These are phyloP conservation scores for Botrytis pseudocinerea DNA, from an alignment of 2,329 filamentous ascomycete genomes.

Conservation along the genomic window DNA sequence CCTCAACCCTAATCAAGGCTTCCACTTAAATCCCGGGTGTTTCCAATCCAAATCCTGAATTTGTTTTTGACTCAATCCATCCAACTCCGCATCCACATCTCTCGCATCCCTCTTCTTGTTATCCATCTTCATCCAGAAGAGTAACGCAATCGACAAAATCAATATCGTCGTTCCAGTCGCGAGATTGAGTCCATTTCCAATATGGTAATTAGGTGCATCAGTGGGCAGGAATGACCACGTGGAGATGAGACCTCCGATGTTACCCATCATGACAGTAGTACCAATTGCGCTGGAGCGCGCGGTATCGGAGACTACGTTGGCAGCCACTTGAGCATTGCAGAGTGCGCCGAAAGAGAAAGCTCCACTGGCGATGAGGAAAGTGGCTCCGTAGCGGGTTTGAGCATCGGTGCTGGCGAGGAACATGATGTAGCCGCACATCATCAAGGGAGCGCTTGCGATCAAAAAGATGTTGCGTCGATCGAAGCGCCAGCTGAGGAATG, in stretches of 20 bases:
- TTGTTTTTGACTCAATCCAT: conserved; percentile 52
- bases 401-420: conserved; percentile 59
- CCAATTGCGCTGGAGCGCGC: conserved; percentile 61
- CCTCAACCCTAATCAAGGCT: conserved; percentile 25
- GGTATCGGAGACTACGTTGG: conserved; percentile 71
- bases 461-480: conserved; percentile 63
- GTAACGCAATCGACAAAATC: conserved; percentile 50
- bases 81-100: conserved; percentile 57
- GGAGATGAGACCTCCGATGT: conserved; percentile 67
- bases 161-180: conserved; percentile 60
- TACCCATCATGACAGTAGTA: conserved; percentile 70
- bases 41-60: conserved; percentile 65
- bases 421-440: conserved; percentile 70
- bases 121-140: conserved; percentile 62
- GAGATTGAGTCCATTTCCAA: conserved; percentile 71
- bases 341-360: conserved; percentile 65
- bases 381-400: conserved; percentile 65
- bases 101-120: conserved; percentile 59
- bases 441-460: conserved; percentile 58
- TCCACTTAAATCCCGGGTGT: conserved; percentile 66
- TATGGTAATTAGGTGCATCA: conserved; percentile 66
- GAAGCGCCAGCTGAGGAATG: conserved; percentile 60
- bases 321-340: conserved; percentile 65
- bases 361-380: conserved; percentile 66
- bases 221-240: conserved; percentile 65